These are phyloP conservation scores for Macrophomina phaseolina DNA, from an alignment of 2,329 filamentous ascomycete genomes.

Conservation along the genomic window DNA sequence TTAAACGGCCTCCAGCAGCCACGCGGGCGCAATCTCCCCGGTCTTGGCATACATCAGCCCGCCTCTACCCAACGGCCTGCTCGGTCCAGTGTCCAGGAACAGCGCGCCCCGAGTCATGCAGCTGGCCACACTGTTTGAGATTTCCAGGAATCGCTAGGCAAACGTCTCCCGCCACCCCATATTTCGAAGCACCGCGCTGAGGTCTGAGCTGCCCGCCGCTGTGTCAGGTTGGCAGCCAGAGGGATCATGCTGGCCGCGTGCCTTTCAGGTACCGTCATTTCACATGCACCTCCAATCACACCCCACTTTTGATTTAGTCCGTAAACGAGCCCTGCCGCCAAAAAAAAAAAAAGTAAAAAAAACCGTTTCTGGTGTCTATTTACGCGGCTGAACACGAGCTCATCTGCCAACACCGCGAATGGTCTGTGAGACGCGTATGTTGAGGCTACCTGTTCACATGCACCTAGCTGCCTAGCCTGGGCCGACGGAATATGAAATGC, in stretches of 20 bases:
- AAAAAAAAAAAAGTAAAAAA: not conserved
- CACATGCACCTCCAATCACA: slow-evolving; percentile 14
- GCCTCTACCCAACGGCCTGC: not conserved
- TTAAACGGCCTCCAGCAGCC: not conserved
- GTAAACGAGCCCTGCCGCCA: not conserved
- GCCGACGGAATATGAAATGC: not conserved
- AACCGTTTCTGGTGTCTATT: not conserved
- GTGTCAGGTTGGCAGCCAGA: slow-evolving; percentile 7
- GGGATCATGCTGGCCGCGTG: slow-evolving; percentile 18
- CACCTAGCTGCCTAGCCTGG: not conserved
- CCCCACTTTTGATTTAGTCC: not conserved
- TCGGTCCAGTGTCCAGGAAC: slow-evolving; percentile 16
- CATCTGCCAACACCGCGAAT: slow-evolving; percentile 8
- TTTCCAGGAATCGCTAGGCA: slow-evolving; percentile 17
- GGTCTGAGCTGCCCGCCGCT: slow-evolving; percentile 14
- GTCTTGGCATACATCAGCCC: slow-evolving; percentile 13
- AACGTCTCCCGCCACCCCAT: slow-evolving; percentile 21
- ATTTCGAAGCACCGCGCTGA: not conserved
- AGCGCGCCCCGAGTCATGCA: slow-evolving; percentile 16
- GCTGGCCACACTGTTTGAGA: slow-evolving; percentile 21
- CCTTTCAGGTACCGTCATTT: slow-evolving; percentile 15
- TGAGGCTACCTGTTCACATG: not conserved
- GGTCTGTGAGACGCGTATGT: slow-evolving; percentile 8
- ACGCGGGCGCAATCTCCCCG: slow-evolving; percentile 15
- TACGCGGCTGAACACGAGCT: slow-evolving; percentile 13